Conservation (phyloP, 148 eudicot species). For the Cornus controversa region DNA sequence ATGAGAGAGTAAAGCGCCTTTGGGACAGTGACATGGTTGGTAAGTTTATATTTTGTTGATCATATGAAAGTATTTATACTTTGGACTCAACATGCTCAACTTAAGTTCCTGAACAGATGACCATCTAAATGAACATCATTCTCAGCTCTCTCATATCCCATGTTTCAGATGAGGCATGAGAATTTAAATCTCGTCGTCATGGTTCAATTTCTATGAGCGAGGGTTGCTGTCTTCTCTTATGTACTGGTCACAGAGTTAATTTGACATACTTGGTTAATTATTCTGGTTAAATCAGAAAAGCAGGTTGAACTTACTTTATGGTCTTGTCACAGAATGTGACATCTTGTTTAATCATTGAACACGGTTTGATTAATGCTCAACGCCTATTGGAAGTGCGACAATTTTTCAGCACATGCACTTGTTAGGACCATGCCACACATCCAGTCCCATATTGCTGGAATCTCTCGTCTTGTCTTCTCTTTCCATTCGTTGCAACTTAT, state of each 20-base stretch:
- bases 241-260: too few relatives aligned
- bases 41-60: too few relatives aligned
- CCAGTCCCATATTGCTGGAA: neutral
- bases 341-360: neutral
- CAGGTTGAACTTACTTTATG: too few relatives aligned
- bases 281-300: neutral
- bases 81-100: too few relatives aligned
- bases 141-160: neutral
- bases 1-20: too few relatives aligned
- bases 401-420: neutral
- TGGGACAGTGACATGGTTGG: too few relatives aligned
- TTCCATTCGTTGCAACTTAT: neutral
- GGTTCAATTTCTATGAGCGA: neutral
- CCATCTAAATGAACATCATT: neutral
- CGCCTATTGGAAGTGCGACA: neutral
- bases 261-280: too few relatives aligned
- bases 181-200: neutral
- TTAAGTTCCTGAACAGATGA: neutral
- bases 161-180: neutral
- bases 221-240: neutral
- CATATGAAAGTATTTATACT: too few relatives aligned
- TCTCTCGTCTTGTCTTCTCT: neutral
- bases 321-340: neutral
- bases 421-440: neutral
- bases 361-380: neutral